Base-by-base conservation (phyloP, 257 asterid genomes). In the Paulownia fortunei region DNA sequence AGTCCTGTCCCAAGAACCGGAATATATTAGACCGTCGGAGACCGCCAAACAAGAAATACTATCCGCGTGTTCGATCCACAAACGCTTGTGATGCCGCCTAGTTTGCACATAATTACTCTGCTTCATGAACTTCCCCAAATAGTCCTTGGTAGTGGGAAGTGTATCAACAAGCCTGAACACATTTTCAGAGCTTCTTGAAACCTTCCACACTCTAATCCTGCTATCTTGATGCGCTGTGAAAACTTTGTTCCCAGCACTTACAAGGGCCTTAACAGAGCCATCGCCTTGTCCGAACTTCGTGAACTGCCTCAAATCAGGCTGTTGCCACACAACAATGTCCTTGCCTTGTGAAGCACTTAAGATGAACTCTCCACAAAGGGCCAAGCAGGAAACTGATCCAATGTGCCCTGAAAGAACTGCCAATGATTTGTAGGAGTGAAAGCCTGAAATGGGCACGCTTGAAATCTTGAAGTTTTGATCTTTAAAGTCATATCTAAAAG, bases 1-100 rank as follows among this genome's bases (percentile, higher is more conserved):
- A 0, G 96, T 90, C 76, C 92, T 94, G 39, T 94, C 98, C 99
- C 99, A 94, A 1, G 99, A 94, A 13, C 99, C 99, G 4, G 98
- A 94, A 81, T 94, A 94, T 8, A 92, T 81, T 0, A 87, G 82
- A 12, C 92, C 92, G 68, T 82, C 52, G 0, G 84, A 72, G 15
- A 87, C 89, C 3, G 98, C 88, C 19, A 93, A 79, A 61, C 99
- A 95, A 1, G 99, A 93, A 52, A 95, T 95, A 44, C 89, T 90
- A 37, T 95, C 99, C 0, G 93, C 87, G 46, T 95, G 99, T 59
- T 95, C 97, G 24, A 95, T 95, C 99, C 99, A 95, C 16, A 95
- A 54, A 0, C 81, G 79, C 84, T 89, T 91, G 79, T 90, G 98
- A 42, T 93, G 89, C 66, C 99, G 69, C 27, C 98, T 79, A 0